phyloP scores from a whole-genome alignment of 1,284 basidiomycete species.

The Porogramme epimiltina region DNA sequence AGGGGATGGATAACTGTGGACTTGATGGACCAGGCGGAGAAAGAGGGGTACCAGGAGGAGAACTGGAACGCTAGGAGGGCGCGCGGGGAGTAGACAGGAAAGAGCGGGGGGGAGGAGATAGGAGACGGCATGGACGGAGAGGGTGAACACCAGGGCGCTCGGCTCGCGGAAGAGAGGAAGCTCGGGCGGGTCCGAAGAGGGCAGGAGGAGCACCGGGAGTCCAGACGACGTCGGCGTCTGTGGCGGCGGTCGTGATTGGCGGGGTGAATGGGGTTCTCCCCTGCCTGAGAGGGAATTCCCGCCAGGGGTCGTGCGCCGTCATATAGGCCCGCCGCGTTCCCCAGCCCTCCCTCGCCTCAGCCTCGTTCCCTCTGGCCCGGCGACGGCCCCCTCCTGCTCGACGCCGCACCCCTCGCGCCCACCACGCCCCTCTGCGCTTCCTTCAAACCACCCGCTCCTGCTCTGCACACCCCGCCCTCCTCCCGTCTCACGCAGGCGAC shows the following conservation, averaged over 20 bases:
- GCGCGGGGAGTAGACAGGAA: conserved; percentile 51
- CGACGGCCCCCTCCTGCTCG: not conserved
- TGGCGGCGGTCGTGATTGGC: no score
- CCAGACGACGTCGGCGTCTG: no score
- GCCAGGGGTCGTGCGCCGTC: not conserved
- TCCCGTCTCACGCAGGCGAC: not conserved
- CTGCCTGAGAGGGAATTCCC: not conserved
- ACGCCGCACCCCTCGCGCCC: not conserved
- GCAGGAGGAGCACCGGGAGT: no score
- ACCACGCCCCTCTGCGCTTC: no score
- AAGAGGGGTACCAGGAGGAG: conserved; percentile 85
- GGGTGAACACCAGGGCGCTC: not conserved
- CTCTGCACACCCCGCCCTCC: not conserved
- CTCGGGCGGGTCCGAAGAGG: no score
- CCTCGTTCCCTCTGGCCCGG: not conserved
- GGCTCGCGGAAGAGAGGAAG: no score
- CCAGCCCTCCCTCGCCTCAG: not conserved
- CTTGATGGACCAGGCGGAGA: conserved; percentile 72
- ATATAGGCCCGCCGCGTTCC: not conserved
- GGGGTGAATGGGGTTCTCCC: not conserved
- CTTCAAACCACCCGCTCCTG: no score
- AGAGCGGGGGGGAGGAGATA: conserved; percentile 34
- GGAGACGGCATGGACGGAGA: conserved; percentile 28
- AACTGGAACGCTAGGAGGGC: conserved; percentile 81
- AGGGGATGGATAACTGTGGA: conserved; percentile 80